Evolutionary conservation across 2,329 filamentous ascomycete genomes (phyloP).

Genomic region (Alternaria novae-zelandiae): DNA sequence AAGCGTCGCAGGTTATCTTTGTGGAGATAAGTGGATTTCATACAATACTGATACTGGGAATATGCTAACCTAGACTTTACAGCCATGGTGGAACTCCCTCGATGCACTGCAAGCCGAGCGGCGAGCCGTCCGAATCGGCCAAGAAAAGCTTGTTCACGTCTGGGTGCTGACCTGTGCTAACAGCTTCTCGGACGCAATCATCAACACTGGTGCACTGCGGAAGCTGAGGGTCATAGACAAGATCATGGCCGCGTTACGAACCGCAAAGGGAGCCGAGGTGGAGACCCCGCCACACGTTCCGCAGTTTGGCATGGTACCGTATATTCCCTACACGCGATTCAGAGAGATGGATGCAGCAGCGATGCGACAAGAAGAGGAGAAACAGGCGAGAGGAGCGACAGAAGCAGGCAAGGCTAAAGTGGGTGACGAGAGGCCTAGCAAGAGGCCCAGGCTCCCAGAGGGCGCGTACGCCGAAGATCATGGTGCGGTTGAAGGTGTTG

Average conservation of each 20-base stretch:
- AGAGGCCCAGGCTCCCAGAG: no score
- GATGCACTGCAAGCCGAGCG: neutral
- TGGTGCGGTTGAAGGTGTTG: no score
- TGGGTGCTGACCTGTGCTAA: neutral
- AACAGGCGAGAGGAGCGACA: neutral
- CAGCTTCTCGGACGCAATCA: neutral
- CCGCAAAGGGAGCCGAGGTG: neutral
- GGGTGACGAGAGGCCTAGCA: no score
- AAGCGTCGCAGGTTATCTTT: neutral
- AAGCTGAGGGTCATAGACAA: neutral
- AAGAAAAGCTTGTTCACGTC: neutral
- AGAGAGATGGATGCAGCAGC: neutral
- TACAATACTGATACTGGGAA: neutral
- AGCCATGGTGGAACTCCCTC: neutral
- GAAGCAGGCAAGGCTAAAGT: no score
- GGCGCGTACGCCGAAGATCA: no score
- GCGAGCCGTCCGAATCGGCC: neutral
- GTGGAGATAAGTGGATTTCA: neutral
- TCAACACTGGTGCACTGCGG: neutral
- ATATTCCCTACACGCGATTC: neutral
- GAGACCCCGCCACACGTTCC: neutral
- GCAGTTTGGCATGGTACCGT: neutral
- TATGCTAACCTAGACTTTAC: neutral
- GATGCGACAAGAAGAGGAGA: neutral
- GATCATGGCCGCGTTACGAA: neutral